Evolutionary conservation across 2,329 filamentous ascomycete genomes (phyloP).

Genomic region (Trichoderma aggressivum): DNA sequence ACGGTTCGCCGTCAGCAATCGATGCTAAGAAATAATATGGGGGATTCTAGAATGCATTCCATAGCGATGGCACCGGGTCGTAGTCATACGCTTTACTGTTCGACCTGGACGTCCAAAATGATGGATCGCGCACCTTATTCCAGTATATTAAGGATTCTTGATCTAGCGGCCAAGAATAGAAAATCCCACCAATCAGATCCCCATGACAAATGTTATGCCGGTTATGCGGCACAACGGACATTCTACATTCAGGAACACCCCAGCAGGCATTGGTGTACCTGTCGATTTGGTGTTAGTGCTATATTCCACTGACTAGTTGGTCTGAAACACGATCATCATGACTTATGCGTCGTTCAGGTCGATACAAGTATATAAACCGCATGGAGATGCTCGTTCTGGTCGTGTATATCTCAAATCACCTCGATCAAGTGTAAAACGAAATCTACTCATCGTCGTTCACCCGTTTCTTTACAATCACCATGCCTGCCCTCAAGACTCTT

Average conservation of each 20-base stretch:
- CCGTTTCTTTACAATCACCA: background rate
- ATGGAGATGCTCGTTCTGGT: background rate
- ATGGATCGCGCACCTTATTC: background rate
- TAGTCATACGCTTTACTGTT: background rate
- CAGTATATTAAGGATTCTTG: background rate
- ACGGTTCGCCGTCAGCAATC: background rate
- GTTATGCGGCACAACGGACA: conserved; percentile 8
- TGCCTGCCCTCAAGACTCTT: conserved; percentile 9
- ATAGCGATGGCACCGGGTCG: background rate
- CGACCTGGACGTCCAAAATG: background rate
- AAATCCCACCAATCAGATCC: conserved; percentile 1
- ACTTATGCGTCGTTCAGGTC: background rate
- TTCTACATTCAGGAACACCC: background rate
- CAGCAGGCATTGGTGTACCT: background rate
- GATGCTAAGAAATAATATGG: background rate
- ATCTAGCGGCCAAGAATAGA: background rate
- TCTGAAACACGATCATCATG: conserved; percentile 1
- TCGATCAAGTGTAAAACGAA: background rate
- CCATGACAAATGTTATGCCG: background rate
- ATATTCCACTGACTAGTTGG: background rate
- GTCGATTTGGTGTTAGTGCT: conserved; percentile 8
- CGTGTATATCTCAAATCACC: background rate
- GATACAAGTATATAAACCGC: background rate
- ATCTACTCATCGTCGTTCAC: background rate
- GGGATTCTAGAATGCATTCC: background rate